phyloP scores from a whole-genome alignment of 345 rosid genomes.

The Salix udensis region DNA sequence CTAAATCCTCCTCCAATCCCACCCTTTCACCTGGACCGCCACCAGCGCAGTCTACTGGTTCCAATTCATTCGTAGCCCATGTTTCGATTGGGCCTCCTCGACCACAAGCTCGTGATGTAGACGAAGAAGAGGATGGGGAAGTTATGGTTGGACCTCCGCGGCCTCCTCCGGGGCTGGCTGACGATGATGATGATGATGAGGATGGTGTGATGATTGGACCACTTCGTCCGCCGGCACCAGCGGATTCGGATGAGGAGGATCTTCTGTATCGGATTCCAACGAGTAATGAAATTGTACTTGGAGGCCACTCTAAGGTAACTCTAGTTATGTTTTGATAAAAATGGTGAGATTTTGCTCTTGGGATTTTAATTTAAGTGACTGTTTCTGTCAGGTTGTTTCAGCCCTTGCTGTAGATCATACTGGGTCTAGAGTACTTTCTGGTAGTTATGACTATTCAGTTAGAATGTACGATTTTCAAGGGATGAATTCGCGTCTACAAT shows the following conservation, averaged over 20 bases:
- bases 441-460: slow-evolving; percentile 87
- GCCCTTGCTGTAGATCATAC: slow-evolving; percentile 79
- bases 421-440: slow-evolving; percentile 92
- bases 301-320: slow-evolving; percentile 79
- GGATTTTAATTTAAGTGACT: not conserved
- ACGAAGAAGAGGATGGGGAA: slow-evolving; percentile 14
- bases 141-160: slow-evolving; percentile 59
- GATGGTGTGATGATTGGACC: slow-evolving; percentile 32
- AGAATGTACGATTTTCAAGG: slow-evolving; percentile 98
- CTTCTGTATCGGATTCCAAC: slow-evolving; percentile 59
- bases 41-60: slow-evolving; percentile 11
- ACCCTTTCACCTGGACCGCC: slow-evolving; percentile 29
- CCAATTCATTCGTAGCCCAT: not conserved
- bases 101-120: slow-evolving; percentile 18
- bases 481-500: slow-evolving; percentile 80
- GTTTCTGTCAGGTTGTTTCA: slow-evolving; percentile 60
- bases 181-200: slow-evolving; percentile 5
- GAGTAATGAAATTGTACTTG: slow-evolving; percentile 86
- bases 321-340: not conserved
- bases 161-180: slow-evolving; percentile 28
- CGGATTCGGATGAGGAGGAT: slow-evolving; percentile 51
- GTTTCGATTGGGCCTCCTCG: slow-evolving; percentile 19
- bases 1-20: slow-evolving; percentile 32
- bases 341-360: not conserved
- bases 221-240: slow-evolving; percentile 19